Base-by-base conservation (phyloP, 2,329 filamentous ascomycete genomes). In the Alternaria triticimaculans region DNA sequence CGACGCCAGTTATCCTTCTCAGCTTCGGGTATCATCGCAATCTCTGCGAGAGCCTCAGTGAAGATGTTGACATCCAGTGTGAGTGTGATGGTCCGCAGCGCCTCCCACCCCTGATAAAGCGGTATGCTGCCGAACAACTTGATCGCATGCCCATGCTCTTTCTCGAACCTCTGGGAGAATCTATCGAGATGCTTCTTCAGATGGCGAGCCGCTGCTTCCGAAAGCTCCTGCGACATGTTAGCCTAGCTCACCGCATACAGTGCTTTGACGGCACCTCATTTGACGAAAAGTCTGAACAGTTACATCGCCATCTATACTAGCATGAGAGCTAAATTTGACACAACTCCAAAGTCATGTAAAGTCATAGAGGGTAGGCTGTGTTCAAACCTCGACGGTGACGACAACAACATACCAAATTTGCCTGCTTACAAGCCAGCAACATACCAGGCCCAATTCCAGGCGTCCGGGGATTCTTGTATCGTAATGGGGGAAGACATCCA, bases 61-160 rank as follows among this genome's bases (percentile, higher is more conserved):
- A 41, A 41, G 4, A 5, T 10, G 37, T 2, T 4, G 15, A 41
- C 18, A 5, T 41, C 37, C 15, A 41, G 4, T 0, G 37, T 41
- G 15, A 41, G 2, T 1, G 37, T 18, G 9, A 41, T 2, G 8
- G 37, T 3, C 0, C 2, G 37, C 15, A 41, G 8, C 15, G 37
- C 15, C 37, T 41, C 0, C 37, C 37, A 41, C 2, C 37, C 37
- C 37, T 41, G 37, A 1, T 41, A 4, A 18, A 41, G 37, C 2
- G 37, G 37, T 0, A 41, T 18, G 4, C 8, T 10, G 2, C 37
- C 37, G 9, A 1, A 3, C 0, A 41, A 5, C 0, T 3, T 10
- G 8, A 41, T 41, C 0, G 37, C 2, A 41, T 41, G 37, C 15
- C 37, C 8, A 37, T 4, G 3, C 14, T n/a, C 15, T 37, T 37